phyloP scores from a whole-genome alignment of 1,139 yeast species.

The Hyphopichia khmerensis region DNA sequence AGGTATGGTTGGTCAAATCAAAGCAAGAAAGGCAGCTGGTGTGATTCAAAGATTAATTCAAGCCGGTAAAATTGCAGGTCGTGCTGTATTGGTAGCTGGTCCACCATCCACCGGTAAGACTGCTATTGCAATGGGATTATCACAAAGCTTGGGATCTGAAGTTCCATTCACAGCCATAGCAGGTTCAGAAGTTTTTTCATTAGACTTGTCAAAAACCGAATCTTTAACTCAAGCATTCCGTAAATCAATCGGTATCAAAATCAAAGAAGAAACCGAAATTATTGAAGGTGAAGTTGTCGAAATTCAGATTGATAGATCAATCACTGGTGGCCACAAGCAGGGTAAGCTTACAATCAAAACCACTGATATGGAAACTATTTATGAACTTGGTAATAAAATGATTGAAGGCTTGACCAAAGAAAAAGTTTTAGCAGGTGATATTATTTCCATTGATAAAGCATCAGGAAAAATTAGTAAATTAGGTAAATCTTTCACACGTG shows the following conservation, averaged over 20 bases:
- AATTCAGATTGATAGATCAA: conserved; percentile 92
- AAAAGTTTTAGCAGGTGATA: conserved; percentile 96
- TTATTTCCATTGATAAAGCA: conserved; percentile 92
- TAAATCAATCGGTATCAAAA: conserved; percentile 90
- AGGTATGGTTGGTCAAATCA: conserved; percentile 97
- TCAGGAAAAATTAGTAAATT: conserved; percentile 90
- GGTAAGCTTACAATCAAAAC: conserved; percentile 97
- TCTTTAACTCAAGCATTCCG: conserved; percentile 95
- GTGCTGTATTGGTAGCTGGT: conserved; percentile 94
- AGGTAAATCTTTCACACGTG: conserved; percentile 93
- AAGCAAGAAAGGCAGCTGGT: conserved; percentile 96
- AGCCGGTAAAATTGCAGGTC: conserved; percentile 92
- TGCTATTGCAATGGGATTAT: conserved; percentile 95
- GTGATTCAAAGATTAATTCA: conserved; percentile 89
- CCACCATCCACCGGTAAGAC: conserved; percentile 99
- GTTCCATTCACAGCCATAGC: conserved; percentile 96
- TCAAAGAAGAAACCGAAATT: conserved; percentile 94
- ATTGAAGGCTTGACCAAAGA: conserved; percentile 94
- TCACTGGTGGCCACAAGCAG: conserved; percentile 97
- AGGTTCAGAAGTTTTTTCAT: conserved; percentile 88
- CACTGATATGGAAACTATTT: conserved; percentile 98
- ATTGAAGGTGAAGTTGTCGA: conserved; percentile 99
- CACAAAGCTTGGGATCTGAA: conserved; percentile 84
- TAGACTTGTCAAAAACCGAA: conserved; percentile 92
- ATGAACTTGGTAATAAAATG: conserved; percentile 96